Evolutionary conservation across 2,329 filamentous ascomycete genomes (phyloP).

Genomic region (Stemphylium beticola): DNA sequence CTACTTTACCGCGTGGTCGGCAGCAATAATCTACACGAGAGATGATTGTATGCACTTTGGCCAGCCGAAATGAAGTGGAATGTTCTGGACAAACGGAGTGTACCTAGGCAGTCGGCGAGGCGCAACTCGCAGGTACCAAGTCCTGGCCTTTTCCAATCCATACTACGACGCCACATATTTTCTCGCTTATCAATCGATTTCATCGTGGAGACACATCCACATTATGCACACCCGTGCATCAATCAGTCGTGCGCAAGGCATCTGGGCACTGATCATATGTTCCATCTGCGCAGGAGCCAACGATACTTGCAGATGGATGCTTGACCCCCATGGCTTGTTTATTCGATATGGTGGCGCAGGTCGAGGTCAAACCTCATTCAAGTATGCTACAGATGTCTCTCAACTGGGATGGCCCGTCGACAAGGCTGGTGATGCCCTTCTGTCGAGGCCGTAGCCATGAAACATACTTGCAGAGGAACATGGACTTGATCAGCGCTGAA

Average conservation of each 20-base stretch:
- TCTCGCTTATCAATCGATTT: conserved; percentile 4
- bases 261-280: conserved; percentile 10
- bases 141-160: neutral
- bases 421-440: neutral
- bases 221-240: neutral
- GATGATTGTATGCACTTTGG: neutral
- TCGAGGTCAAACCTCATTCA: neutral
- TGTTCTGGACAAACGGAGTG: neutral
- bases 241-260: neutral
- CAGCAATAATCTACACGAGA: neutral
- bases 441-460: neutral
- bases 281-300: neutral
- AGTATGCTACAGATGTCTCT: neutral
- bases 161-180: conserved; percentile 1
- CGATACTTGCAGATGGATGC: neutral
- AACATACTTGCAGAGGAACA: neutral
- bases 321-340: neutral
- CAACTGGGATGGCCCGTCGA: neutral
- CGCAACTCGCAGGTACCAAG: neutral
- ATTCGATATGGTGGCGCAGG: neutral
- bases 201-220: neutral
- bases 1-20: neutral
- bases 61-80: neutral
- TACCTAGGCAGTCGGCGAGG: neutral
- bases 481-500: neutral